A percentile compares a stretch with the other conserved stretches of the same genome.
These are phyloP conservation scores for Hericium erinaceus DNA, from an alignment of 768 basidiomycete genomes.

Conservation along the genomic window DNA sequence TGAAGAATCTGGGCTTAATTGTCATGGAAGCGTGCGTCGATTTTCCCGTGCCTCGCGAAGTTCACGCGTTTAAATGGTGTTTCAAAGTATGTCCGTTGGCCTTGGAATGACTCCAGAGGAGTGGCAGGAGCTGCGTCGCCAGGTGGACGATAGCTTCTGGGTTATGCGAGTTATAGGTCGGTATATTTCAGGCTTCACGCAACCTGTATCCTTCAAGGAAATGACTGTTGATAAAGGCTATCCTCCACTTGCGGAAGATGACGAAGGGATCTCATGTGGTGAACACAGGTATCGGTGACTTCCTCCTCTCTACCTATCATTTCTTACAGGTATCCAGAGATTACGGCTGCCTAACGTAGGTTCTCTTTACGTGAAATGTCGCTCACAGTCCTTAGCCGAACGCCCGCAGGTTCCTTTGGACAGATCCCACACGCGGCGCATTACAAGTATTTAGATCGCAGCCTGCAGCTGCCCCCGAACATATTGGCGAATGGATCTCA, in stretches of 20 bases:
- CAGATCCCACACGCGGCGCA: slow-evolving; percentile 72
- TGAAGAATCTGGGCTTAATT: slow-evolving; percentile 71
- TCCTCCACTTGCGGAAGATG: slow-evolving; percentile 70
- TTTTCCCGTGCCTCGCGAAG: not conserved
- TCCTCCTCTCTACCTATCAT: not conserved
- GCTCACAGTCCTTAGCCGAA: too few species aligned
- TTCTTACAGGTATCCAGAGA: slow-evolving; percentile 41
- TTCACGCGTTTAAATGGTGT: not conserved
- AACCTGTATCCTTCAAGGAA: not conserved
- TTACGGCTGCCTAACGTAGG: slow-evolving; percentile 85
- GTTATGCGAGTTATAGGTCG: slow-evolving; percentile 75
- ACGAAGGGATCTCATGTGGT: slow-evolving; percentile 83
- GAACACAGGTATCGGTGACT: slow-evolving; percentile 61
- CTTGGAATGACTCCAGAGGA: slow-evolving; percentile 65
- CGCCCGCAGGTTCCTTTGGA: slow-evolving; percentile 64
- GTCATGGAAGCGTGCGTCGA: slow-evolving; percentile 76
- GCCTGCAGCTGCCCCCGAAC: slow-evolving; percentile 23
- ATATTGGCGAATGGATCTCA: slow-evolving; percentile 53
- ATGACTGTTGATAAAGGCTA: slow-evolving; percentile 44
- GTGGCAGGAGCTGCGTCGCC: slow-evolving; percentile 53
- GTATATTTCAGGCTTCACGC: slow-evolving; percentile 3
- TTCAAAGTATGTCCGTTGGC: slow-evolving; percentile 67
- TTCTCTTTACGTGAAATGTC: not conserved
- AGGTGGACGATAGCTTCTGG: slow-evolving; percentile 87
- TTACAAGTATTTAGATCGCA: slow-evolving; percentile 69